These are phyloP conservation scores for Nakazawaea molendinolei DNA, from an alignment of 805 yeast genomes.

Conservation along the genomic window DNA sequence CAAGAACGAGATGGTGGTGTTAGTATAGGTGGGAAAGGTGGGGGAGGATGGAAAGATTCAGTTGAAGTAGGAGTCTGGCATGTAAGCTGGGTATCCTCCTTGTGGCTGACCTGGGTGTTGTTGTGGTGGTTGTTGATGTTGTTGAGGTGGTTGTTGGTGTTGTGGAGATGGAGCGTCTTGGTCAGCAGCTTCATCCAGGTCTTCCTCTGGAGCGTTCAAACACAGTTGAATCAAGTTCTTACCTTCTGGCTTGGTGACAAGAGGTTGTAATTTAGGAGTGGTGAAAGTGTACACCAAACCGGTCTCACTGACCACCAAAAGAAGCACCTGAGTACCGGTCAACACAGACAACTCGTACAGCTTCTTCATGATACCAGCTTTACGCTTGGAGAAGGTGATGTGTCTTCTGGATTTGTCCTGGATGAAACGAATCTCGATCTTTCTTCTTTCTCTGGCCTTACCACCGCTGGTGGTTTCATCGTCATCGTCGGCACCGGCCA, in stretches of 20 bases:
- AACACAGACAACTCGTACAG: constrained; percentile 96
- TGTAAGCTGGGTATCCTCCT: constrained; percentile 21
- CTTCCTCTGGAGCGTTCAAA: constrained; percentile 92
- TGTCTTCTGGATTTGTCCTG: constrained; percentile 98
- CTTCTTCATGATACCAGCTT: constrained; percentile 98
- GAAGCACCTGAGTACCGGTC: constrained; percentile 94
- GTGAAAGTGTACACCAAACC: constrained; percentile 97
- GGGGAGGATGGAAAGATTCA: constrained; percentile 3
- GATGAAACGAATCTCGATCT: constrained; percentile 93
- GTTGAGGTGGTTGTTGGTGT: constrained; percentile 18
- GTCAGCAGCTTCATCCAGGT: constrained; percentile 53
- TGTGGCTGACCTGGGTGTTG: constrained; percentile 20
- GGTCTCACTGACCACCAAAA: constrained; percentile 95
- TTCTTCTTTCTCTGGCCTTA: constrained; percentile 59
- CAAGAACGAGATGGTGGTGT: no score
- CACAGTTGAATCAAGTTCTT: constrained; percentile 96
- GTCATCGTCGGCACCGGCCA: constrained; percentile 36
- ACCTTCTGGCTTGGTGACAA: constrained; percentile 96
- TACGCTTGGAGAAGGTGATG: constrained; percentile 95
- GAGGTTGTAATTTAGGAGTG: constrained; percentile 97
- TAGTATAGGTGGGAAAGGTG: no score
- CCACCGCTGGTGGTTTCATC: constrained; percentile 43
- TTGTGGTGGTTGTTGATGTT: constrained; percentile 25
- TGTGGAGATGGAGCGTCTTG: constrained; percentile 14
- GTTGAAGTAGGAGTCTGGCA: constrained; percentile 11